phyloP scores from a whole-genome alignment of 768 basidiomycete genomes.

The Pulveroboletus sp. region DNA sequence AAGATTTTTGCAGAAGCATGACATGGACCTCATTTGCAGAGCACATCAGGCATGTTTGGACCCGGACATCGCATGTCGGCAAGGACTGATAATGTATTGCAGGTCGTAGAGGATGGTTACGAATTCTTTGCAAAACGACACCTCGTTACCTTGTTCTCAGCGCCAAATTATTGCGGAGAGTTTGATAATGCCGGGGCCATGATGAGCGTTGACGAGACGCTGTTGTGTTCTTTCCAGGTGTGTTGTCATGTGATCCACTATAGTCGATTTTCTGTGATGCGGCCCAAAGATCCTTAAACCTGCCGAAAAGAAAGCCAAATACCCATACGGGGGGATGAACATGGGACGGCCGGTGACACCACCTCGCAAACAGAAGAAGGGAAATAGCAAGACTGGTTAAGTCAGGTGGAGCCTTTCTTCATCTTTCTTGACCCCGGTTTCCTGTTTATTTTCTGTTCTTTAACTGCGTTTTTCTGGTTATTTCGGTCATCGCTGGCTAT shows the following conservation, averaged over 20 bases:
- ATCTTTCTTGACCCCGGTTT: conserved; percentile 25
- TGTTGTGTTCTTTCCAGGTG: conserved; percentile 98
- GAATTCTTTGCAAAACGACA: conserved; percentile 99
- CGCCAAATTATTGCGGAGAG: conserved; percentile 92
- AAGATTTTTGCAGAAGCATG: conserved; percentile 97
- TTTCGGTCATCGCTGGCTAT: conserved; percentile 22
- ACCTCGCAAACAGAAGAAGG: conserved; percentile 97
- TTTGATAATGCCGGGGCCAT: conserved; percentile 99
- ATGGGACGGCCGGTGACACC: conserved; percentile 89
- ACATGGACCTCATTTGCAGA: conserved; percentile 98
- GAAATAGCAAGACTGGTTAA: conserved; percentile 68
- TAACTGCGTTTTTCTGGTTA: conserved; percentile 22
- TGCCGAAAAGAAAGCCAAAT: conserved; percentile 97
- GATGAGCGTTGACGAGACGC: conserved; percentile 99
- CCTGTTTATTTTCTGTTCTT: conserved; percentile 31
- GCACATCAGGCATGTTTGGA: conserved; percentile 81
- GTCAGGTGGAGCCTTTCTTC: conserved; percentile 23
- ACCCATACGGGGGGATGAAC: conserved; percentile 83
- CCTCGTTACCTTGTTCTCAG: conserved; percentile 94
- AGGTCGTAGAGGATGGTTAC: conserved; percentile 99
- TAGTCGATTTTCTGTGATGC: not conserved
- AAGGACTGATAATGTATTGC: conserved; percentile 4
- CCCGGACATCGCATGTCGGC: not conserved
- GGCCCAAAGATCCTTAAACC: conserved; percentile 86
- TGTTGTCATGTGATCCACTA: conserved; percentile 20